phyloP scores from a whole-genome alignment of 306 rosid genomes.

The Quercus variabilis region DNA sequence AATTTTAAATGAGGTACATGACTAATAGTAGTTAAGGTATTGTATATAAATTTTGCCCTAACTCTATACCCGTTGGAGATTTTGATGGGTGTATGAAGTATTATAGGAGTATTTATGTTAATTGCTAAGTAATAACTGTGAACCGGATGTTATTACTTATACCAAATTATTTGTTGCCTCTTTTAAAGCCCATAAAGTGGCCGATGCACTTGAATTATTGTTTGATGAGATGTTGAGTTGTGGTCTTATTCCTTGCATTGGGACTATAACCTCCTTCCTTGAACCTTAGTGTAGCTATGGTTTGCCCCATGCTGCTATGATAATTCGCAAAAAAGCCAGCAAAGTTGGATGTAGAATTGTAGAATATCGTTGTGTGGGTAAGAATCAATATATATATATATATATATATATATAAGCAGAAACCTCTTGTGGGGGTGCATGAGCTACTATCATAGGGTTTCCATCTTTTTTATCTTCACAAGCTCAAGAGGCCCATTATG shows the following conservation, averaged over 20 bases:
- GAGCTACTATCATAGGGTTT: too few relatives aligned
- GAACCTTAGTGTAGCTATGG: slow-evolving; percentile 73
- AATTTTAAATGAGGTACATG: too few relatives aligned
- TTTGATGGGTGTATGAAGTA: slow-evolving; percentile 50
- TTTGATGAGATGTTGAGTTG: slow-evolving; percentile 73
- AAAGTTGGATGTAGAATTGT: slow-evolving; percentile 46
- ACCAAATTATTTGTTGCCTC: slow-evolving; percentile 47
- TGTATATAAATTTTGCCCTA: not conserved
- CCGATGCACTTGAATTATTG: slow-evolving; percentile 62
- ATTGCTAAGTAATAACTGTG: slow-evolving; percentile 41
- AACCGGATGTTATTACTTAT: slow-evolving; percentile 54
- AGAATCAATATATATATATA: too few relatives aligned
- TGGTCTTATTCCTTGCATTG: slow-evolving; percentile 57
- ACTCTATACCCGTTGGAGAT: slow-evolving; percentile 47
- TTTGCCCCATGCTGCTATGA: slow-evolving; percentile 79
- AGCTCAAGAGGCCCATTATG: too few relatives aligned
- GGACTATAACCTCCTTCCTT: slow-evolving; percentile 55
- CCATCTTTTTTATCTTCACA: too few relatives aligned
- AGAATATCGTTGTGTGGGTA: too few relatives aligned
- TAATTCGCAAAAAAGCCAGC: slow-evolving; percentile 65
- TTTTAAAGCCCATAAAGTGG: slow-evolving; percentile 60
- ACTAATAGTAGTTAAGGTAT: fast-evolving
- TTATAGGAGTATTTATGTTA: slow-evolving; percentile 24
- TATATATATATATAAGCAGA: too few relatives aligned
- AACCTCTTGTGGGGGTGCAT: too few relatives aligned